phyloP scores from a whole-genome alignment of 495 filamentous ascomycete species.

The Antarctomyces pellizariae region DNA sequence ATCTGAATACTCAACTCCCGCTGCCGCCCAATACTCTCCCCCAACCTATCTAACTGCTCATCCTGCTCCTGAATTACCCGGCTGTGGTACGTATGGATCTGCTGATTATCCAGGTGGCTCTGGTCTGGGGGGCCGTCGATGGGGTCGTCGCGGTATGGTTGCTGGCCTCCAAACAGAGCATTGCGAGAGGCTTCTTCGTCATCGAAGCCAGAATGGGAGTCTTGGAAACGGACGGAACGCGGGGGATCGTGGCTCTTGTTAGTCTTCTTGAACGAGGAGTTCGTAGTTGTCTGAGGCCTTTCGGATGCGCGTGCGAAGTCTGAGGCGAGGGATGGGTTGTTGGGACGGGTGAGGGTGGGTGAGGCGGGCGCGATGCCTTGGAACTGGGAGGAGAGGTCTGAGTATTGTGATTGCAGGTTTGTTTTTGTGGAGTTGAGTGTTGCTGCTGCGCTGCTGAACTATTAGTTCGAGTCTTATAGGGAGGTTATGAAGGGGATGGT shows the following conservation, averaged over 20 bases:
- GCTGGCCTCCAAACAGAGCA: conserved; percentile 38
- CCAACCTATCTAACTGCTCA: conserved; percentile 70
- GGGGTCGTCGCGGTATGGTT: conserved; percentile 32
- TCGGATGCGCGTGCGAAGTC: conserved; percentile 43
- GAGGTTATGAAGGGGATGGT: conserved; percentile 1
- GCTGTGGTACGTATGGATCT: conserved; percentile 67
- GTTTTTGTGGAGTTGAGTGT: conserved; percentile 23
- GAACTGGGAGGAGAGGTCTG: conserved; percentile 33
- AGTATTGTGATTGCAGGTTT: conserved; percentile 31
- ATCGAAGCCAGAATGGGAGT: conserved; percentile 28
- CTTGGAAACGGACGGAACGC: conserved; percentile 85
- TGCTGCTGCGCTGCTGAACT: conserved; percentile 18
- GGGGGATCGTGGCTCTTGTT: conserved; percentile 12
- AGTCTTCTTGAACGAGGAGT: conserved; percentile 19
- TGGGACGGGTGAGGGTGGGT: conserved; percentile 32
- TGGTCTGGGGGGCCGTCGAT: conserved; percentile 27
- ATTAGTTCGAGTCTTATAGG: not conserved
- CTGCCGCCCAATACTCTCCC: conserved; percentile 72
- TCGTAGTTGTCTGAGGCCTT: conserved; percentile 13
- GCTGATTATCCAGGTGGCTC: conserved; percentile 48
- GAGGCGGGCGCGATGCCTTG: conserved; percentile 31
- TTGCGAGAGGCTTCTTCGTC: conserved; percentile 28
- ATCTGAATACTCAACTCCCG: conserved; percentile 88
- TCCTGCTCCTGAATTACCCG: conserved; percentile 70
- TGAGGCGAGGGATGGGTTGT: conserved; percentile 36